Evolutionary conservation across 1,139 yeast species (phyloP), one percentile per base, ranked within the genome.

Genomic region (Sugiyamaella pinicola): DNA sequence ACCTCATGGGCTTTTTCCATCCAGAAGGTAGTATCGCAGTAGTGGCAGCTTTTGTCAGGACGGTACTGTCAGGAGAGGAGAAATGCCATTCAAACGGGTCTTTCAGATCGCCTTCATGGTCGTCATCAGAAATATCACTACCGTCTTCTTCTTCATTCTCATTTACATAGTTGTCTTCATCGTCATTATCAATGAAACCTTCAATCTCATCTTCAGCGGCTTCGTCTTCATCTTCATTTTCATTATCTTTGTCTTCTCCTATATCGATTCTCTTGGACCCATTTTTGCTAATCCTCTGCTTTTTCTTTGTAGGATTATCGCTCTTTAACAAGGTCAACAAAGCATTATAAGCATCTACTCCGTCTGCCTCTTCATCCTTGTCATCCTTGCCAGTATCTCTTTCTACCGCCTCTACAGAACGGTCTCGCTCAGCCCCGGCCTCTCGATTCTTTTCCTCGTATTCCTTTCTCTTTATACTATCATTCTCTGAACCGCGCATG

Each of bases 51-150:
- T 42, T 29, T 2, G 34, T 74, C 4, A 83, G 67, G 33, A 66
- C 65, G 1, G 67, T 66, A 17, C 74, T 79, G 17, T 83, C 81
- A 0, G 79, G 75, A 26, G 73, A 70, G 50, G 84, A 86, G 67
- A 85, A 91, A 66, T 91, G 98, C 22, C 72, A 65, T 58, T 87
- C 89, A 62, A 86, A 90, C 0, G 96, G 88, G 44, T 77, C 81
- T 15, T 69, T 71, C 6, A 62, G 65, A 17, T 70, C 76, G 2
- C 69, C 74, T 44, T 71, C 74, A 7, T 69, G 70, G n/a, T 67
- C 76, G 31, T 74, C 75, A 2, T 68, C 72, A 0, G 61, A 35
- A 7, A 41, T 69, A 9, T 58, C 67, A 13, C 56, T 63, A 2
- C 63, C 70, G 5, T 62, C 69, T 8, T 65, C 69, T 3, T 64